These are phyloP conservation scores for Amaranthus cruentus DNA, from an alignment of 148 eudicot species.

Conservation along the genomic window DNA sequence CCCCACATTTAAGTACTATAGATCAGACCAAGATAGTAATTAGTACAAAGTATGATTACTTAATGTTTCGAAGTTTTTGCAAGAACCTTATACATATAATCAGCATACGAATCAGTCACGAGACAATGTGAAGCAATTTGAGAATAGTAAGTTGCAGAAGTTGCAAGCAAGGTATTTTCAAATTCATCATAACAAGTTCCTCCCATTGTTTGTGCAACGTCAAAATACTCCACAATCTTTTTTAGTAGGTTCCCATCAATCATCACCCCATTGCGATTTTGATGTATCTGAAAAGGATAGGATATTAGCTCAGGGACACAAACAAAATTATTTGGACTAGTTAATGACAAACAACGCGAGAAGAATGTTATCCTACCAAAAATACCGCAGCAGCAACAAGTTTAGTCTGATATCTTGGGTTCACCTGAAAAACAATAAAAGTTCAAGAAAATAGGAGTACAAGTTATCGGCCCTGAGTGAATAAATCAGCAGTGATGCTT, in stretches of 20 bases:
- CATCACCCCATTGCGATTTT: slow-evolving; percentile 30
- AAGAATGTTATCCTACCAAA: slow-evolving; percentile 24
- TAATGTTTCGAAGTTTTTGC: not conserved
- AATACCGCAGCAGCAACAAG: slow-evolving; percentile 22
- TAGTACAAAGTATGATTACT: not conserved
- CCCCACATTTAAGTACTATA: not conserved
- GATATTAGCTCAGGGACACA: not conserved
- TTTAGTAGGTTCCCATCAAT: slow-evolving; percentile 25
- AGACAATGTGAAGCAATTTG: slow-evolving; percentile 34
- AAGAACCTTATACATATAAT: slow-evolving; percentile 31
- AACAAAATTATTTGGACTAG: not conserved
- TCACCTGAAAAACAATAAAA: slow-evolving; percentile 22
- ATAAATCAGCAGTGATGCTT: not conserved
- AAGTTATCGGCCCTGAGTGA: not conserved
- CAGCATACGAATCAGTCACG: slow-evolving; percentile 30
- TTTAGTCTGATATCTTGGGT: slow-evolving; percentile 18
- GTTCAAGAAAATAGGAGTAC: not conserved
- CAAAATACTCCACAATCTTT: slow-evolving; percentile 26
- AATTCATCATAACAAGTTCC: slow-evolving; percentile 20
- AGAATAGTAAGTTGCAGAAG: slow-evolving; percentile 35
- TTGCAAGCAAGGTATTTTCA: slow-evolving; percentile 24
- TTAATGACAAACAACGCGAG: not conserved
- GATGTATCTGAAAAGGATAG: slow-evolving; percentile 27
- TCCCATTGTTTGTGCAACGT: slow-evolving; percentile 13
- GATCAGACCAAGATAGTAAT: not conserved